Conservation (phyloP, 164 flowering plant genomes). For the Euptelea pleiosperma region DNA sequence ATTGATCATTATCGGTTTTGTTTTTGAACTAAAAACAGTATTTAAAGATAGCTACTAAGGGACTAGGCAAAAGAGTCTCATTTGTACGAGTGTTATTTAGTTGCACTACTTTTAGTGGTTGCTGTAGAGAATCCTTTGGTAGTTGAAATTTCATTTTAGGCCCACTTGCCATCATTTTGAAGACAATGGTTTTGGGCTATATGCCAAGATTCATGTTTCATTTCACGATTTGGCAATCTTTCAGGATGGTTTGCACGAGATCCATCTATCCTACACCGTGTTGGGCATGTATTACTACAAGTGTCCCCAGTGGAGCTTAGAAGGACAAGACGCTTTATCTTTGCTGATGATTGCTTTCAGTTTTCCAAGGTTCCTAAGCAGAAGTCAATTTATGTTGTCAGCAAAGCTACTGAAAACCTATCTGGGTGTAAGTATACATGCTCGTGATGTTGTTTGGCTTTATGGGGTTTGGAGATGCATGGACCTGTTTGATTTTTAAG, state of each 20-base stretch:
- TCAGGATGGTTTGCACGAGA: slow-evolving; percentile 93
- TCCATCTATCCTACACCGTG: slow-evolving; percentile 66
- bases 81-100: not conserved
- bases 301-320: slow-evolving; percentile 44
- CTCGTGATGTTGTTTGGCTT: not conserved
- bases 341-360: slow-evolving; percentile 94
- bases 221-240: not conserved
- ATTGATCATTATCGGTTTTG: too few species aligned
- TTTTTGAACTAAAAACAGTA: too few species aligned
- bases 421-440: slow-evolving; percentile 77
- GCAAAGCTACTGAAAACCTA: slow-evolving; percentile 55
- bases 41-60: not conserved
- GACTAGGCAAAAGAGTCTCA: not conserved
- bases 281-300: slow-evolving; percentile 73
- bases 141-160: not conserved
- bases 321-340: slow-evolving; percentile 58
- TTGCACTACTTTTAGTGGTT: not conserved
- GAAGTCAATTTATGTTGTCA: slow-evolving; percentile 53
- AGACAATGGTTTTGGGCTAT: too few species aligned
- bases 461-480: not conserved
- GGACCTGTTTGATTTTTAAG: not conserved
- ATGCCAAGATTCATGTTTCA: not conserved
- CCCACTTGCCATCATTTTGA: not conserved
- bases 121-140: not conserved
- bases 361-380: slow-evolving; percentile 68